Conservation (phyloP, 176 grass and related monocot genomes). For the Raddia guianensis region DNA sequence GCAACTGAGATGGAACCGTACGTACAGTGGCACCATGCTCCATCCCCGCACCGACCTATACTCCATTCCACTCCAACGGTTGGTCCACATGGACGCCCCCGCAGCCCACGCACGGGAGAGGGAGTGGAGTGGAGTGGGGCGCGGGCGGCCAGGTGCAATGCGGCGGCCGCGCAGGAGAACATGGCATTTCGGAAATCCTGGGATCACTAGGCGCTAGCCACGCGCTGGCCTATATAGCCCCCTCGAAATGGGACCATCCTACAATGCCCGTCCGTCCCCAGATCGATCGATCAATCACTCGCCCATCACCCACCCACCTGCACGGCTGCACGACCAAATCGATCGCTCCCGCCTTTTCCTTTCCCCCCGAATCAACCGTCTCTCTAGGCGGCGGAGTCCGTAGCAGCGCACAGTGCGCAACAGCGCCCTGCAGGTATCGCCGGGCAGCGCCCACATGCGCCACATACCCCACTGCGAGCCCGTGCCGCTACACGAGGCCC, state of each 20-base stretch:
- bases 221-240: neutral
- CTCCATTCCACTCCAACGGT: neutral
- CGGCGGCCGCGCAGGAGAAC: conserved; percentile 4
- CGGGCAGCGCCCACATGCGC: conserved; percentile 20
- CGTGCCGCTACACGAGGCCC: conserved; percentile 20
- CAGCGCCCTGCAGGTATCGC: neutral
- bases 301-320: neutral
- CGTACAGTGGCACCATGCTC: neutral
- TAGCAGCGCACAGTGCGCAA: neutral
- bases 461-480: neutral
- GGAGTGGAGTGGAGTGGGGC: too few relatives aligned
- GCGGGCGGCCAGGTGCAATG: neutral
- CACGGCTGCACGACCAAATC: neutral
- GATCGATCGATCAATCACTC: neutral
- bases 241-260: neutral
- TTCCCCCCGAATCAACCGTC: neutral
- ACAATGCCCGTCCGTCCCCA: neutral
- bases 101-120: neutral
- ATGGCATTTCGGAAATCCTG: conserved; percentile 18
- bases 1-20: neutral
- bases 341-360: neutral
- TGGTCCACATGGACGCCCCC: neutral
- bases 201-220: neutral
- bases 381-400: neutral
- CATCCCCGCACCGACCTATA: neutral